Evolutionary conservation across 345 rosid genomes (phyloP).

Genomic region (Acer saccharum): DNA sequence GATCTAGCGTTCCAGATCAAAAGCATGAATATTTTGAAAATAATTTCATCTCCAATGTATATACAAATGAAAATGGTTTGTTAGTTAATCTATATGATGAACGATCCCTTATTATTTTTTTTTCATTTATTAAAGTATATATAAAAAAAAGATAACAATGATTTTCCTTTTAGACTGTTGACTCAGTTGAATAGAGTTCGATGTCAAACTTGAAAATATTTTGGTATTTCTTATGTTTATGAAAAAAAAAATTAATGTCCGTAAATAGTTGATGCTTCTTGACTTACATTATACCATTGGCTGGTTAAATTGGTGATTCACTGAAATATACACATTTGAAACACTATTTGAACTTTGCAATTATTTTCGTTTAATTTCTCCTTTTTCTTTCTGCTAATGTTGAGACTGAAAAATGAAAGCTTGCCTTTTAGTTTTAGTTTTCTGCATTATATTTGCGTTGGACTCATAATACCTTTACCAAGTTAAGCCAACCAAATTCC

Average conservation of each 20-base stretch:
- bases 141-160: neutral
- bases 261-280: neutral
- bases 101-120: too few relatives aligned
- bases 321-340: neutral
- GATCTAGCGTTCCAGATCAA: neutral
- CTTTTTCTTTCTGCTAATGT: neutral
- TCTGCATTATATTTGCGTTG: neutral
- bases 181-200: neutral
- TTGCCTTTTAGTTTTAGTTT: slow-evolving; percentile 7
- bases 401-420: neutral
- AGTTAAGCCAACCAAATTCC: neutral
- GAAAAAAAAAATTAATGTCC: neutral
- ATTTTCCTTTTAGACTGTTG: neutral
- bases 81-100: neutral
- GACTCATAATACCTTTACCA: neutral
- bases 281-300: neutral
- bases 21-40: neutral
- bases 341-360: neutral
- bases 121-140: too few relatives aligned
- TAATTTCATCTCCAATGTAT: neutral
- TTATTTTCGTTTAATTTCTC: neutral
- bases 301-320: neutral
- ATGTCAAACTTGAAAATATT: neutral
- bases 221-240: neutral
- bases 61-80: neutral